Conservation (phyloP, 2,329 filamentous ascomycete species). For the Cladosporium oxysporum region DNA sequence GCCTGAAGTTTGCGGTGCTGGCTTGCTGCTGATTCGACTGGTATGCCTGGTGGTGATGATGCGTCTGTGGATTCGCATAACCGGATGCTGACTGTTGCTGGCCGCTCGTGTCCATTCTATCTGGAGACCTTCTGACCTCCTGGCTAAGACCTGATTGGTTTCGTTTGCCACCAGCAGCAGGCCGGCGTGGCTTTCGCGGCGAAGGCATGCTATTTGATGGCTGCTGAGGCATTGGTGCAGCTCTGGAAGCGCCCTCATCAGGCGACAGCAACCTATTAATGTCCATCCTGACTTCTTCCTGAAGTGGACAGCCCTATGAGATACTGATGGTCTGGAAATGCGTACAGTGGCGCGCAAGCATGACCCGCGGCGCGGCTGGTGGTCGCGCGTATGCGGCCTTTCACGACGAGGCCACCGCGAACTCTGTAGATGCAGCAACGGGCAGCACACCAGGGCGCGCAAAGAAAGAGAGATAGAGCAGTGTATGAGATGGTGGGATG, state of each 20-base stretch:
- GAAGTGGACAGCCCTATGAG: neutral
- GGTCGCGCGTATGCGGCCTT: conserved; percentile 2
- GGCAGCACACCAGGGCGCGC: neutral
- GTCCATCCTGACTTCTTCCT: conserved; percentile 41
- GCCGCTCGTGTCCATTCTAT: conserved; percentile 33
- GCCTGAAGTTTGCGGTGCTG: conserved; percentile 27
- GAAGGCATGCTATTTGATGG: conserved; percentile 9
- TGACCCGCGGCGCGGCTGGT: conserved; percentile 6
- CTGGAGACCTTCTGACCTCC: conserved; percentile 36
- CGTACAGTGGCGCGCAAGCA: conserved; percentile 6
- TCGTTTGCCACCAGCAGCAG: conserved; percentile 32
- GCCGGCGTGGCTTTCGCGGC: conserved; percentile 22
- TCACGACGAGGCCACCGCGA: neutral
- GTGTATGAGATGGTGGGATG: conserved; percentile 5
- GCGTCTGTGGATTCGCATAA: conserved; percentile 22
- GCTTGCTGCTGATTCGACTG: conserved; percentile 20
- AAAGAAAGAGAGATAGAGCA: neutral
- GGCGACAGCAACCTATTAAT: conserved; percentile 53
- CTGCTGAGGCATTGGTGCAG: conserved; percentile 1
- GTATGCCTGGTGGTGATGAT: conserved; percentile 18
- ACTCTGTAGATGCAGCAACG: neutral
- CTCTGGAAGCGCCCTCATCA: conserved; percentile 43
- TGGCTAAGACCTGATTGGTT: conserved; percentile 47
- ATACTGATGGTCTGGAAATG: neutral
- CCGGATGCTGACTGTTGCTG: conserved; percentile 22